These are phyloP conservation scores for Phialophora verrucosa DNA, from an alignment of 2,329 filamentous ascomycete species.

Conservation along the genomic window DNA sequence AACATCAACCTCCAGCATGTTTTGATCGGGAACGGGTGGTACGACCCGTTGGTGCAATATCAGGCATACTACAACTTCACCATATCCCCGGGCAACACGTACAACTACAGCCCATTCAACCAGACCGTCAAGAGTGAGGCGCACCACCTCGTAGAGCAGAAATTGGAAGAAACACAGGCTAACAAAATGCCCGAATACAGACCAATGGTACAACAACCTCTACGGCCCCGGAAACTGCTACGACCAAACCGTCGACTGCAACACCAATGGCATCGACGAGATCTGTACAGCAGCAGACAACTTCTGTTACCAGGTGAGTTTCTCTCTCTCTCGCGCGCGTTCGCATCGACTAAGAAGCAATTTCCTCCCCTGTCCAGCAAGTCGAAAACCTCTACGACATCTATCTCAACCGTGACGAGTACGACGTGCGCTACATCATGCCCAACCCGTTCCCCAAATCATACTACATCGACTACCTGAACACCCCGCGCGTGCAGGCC, in stretches of 20 bases:
- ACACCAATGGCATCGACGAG: constrained; percentile 52
- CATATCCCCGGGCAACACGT: constrained; percentile 46
- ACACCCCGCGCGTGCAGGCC: constrained; percentile 53
- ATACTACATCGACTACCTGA: constrained; percentile 59
- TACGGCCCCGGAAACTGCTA: constrained; percentile 67
- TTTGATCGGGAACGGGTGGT: constrained; percentile 49
- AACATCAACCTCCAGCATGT: constrained; percentile 43
- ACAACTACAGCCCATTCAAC: constrained; percentile 43
- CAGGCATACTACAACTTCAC: constrained; percentile 49
- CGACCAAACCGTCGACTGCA: constrained; percentile 63
- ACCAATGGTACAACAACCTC: constrained; percentile 64
- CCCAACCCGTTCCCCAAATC: constrained; percentile 47
- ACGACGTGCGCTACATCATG: constrained; percentile 53
- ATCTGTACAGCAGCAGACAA: constrained; percentile 61
- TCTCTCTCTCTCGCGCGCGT: too few relatives aligned
- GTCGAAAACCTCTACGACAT: constrained; percentile 61
- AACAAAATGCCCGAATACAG: constrained; percentile 22
- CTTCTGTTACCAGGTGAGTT: constrained; percentile 54
- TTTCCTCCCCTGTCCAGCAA: constrained; percentile 41
- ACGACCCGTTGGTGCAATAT: constrained; percentile 48
- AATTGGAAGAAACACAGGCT: not conserved
- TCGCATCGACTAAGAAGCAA: too few relatives aligned
- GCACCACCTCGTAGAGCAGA: not conserved
- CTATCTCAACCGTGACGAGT: constrained; percentile 59
- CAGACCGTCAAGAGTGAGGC: constrained; percentile 45